A percentile compares a stretch with the other conserved stretches of the same genome.
phyloP scores from a whole-genome alignment of 2,329 filamentous ascomycete species.

The Elsinoe ampelina region DNA sequence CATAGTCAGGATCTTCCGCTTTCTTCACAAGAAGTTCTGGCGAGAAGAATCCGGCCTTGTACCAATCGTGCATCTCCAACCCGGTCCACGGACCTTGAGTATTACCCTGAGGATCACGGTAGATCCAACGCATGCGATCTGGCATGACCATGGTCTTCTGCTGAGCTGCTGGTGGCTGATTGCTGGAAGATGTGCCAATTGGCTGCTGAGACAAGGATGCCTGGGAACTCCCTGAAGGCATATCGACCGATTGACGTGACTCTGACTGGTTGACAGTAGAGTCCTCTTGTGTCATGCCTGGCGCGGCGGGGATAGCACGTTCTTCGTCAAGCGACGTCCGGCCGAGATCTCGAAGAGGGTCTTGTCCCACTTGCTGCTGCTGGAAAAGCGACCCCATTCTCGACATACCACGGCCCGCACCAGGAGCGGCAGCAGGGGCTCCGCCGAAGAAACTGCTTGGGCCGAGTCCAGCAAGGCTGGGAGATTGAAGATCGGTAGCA shows the following conservation, averaged over 20 bases:
- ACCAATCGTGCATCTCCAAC: constrained; percentile 99
- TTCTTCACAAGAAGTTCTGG: constrained; percentile 92
- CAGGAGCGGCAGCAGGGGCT: constrained; percentile 43
- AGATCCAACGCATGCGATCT: constrained; percentile 97
- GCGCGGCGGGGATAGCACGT: background rate
- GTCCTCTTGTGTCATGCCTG: constrained; percentile 33
- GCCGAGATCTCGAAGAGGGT: constrained; percentile 28
- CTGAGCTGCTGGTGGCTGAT: constrained; percentile 59
- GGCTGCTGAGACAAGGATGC: constrained; percentile 18
- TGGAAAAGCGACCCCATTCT: constrained; percentile 85
- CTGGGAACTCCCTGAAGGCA: background rate
- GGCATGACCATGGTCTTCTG: constrained; percentile 97
- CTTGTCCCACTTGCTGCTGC: constrained; percentile 24
- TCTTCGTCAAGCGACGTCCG: constrained; percentile 50
- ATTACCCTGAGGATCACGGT: constrained; percentile 85
- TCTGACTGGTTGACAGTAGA: constrained; percentile 42
- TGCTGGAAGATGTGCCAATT: constrained; percentile 45
- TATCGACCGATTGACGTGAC: constrained; percentile 17
- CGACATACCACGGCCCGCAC: constrained; percentile 42
- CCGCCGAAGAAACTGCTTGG: constrained; percentile 57
- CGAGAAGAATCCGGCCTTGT: constrained; percentile 96
- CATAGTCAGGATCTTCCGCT: constrained; percentile 85
- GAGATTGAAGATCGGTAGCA: constrained; percentile 69
- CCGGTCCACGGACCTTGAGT: constrained; percentile 93
- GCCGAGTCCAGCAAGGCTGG: constrained; percentile 57